Base-by-base conservation (phyloP, 2,329 filamentous ascomycete genomes). In the Elsinoe perseae region DNA sequence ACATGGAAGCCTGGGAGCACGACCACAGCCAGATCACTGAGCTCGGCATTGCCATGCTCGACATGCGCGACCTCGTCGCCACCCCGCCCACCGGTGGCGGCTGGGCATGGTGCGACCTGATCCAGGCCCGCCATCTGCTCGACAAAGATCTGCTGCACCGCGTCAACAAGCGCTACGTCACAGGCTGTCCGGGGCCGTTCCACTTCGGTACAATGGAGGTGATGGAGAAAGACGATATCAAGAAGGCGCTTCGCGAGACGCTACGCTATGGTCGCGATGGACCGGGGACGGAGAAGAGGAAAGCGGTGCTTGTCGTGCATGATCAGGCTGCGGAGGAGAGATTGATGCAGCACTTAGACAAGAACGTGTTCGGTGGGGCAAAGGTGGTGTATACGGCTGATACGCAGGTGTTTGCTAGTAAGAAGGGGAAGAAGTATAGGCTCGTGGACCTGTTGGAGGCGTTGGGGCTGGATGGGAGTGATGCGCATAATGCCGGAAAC, bases 41-140 rank as follows among this genome's bases (percentile, higher is more conserved):
- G 69, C 77, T 98, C 34, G 93, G 93, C 0, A 76, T 97, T 40
- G 85, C 89, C 1, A 84, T 84, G 2, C 75, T 97, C 0, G 90
- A 97, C 67, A 90, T 86, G 1, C 67, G 72, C 18, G 76, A 81
- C 48, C 70, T 89, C 25, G 63, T 70, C 1, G 71, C 69, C 5
- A 58, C 83, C 0, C 64, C 80, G 0, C 86, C 87, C 2, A 87
- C 87, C 0, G 63, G 73, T 2, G 70, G 74, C 23, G 88, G 84
- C 2, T 63, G 73, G 36, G 77, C 82, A 32, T 96, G 91, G 90
- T 80, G 81, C 61, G 63, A 73, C 0, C 70, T 77, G 48, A 86
- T 96, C 61, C 74, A 80, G 27, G 81, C 80, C 10, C 80, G 85
- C 21, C 93, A 97, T 68, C 81, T 95, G 58, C 81, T 87, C 50